Conservation (phyloP, 805 yeast species). For the Kregervanrija delftensis region DNA sequence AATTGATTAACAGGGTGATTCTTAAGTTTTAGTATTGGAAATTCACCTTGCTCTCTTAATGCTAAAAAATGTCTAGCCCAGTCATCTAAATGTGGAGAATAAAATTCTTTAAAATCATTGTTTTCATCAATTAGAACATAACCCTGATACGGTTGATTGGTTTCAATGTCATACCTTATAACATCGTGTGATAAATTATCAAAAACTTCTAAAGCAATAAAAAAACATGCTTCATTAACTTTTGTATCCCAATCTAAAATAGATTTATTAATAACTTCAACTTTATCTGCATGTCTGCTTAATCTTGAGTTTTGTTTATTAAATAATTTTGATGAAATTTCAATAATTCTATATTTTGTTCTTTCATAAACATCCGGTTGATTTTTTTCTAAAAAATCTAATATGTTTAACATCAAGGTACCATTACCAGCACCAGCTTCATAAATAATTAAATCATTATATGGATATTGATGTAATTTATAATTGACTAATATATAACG, state of each 20-base stretch:
- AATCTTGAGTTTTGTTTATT: slow-evolving; percentile 39
- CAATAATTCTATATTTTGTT: slow-evolving; percentile 66
- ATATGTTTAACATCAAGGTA: slow-evolving; percentile 68
- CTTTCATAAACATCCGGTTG: slow-evolving; percentile 70
- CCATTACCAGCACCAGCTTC: slow-evolving; percentile 93
- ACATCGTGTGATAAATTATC: slow-evolving; percentile 83
- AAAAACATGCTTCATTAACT: slow-evolving; percentile 63
- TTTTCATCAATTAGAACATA: slow-evolving; percentile 64
- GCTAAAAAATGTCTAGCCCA: slow-evolving; percentile 51
- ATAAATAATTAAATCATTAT: slow-evolving; percentile 65
- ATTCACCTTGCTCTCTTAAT: slow-evolving; percentile 42
- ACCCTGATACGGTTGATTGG: slow-evolving; percentile 69
- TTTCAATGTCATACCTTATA: slow-evolving; percentile 61
- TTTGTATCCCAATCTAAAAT: slow-evolving; percentile 64
- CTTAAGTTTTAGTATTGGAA: slow-evolving; percentile 24
- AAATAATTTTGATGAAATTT: slow-evolving; percentile 59
- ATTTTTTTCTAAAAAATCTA: slow-evolving; percentile 52
- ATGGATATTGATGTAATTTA: slow-evolving; percentile 60
- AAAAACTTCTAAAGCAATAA: slow-evolving; percentile 75
- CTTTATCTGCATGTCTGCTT: slow-evolving; percentile 41
- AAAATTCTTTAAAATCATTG: slow-evolving; percentile 73
- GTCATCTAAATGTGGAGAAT: slow-evolving; percentile 51
- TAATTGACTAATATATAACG: slow-evolving; percentile 68
- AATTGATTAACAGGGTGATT: slow-evolving; percentile 60
- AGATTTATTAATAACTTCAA: slow-evolving; percentile 65